Conservation (phyloP, 108 stramenopile species). For the Cyclotella choctawhatcheeana region DNA sequence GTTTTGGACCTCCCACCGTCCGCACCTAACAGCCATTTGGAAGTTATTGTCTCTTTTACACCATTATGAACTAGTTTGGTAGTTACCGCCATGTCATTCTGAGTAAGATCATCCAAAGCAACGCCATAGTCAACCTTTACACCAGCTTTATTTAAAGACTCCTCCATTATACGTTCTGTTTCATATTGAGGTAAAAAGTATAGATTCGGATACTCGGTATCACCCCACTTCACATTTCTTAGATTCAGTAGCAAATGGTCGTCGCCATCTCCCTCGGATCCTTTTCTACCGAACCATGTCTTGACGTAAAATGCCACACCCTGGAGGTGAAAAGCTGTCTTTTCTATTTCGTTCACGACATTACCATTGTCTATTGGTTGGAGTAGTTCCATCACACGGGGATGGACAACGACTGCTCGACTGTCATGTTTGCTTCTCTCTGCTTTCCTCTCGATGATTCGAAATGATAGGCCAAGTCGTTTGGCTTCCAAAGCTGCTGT, state of each 20-base stretch:
- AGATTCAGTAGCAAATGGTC: not conserved
- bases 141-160: not conserved
- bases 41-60: not conserved
- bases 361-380: not conserved
- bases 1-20: conserved; percentile 17
- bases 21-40: not conserved
- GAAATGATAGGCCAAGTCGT: conserved; percentile 5
- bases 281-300: not conserved
- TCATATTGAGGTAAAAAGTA: conserved; percentile 8
- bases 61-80: not conserved
- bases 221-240: not conserved
- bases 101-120: not conserved
- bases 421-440: conserved; percentile 9
- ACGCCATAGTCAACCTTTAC: not conserved
- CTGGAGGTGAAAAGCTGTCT: not conserved
- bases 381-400: conserved; percentile 14
- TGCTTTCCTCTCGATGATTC: conserved; percentile 16
- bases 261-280: not conserved
- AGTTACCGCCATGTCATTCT: not conserved
- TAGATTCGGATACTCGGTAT: not conserved
- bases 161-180: conserved; percentile 3
- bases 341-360: not conserved
- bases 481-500: conserved; percentile 9
- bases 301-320: not conserved
- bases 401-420: conserved; percentile 12